These are phyloP conservation scores for Hansenula lynferdii DNA, from an alignment of 1,139 yeast species.

Conservation along the genomic window DNA sequence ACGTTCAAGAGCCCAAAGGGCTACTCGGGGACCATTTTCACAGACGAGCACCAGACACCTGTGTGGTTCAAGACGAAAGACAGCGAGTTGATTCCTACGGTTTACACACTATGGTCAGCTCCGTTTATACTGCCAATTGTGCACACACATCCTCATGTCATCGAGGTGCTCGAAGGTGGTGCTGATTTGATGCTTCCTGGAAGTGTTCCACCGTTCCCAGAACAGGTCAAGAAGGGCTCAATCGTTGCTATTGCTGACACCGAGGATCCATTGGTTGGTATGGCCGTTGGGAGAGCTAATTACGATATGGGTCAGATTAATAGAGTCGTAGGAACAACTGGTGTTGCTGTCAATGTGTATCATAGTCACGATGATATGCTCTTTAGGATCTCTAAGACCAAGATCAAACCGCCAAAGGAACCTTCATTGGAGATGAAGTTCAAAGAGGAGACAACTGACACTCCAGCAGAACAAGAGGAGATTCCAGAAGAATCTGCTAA, in stretches of 20 bases:
- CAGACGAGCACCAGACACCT: slow-evolving; percentile 62
- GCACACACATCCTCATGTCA: slow-evolving; percentile 68
- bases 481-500: slow-evolving; percentile 4
- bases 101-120: slow-evolving; percentile 67
- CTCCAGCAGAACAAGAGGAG: slow-evolving; percentile 10
- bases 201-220: slow-evolving; percentile 71
- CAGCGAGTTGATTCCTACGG: slow-evolving; percentile 57
- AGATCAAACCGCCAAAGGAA: slow-evolving; percentile 37
- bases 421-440: slow-evolving; percentile 9
- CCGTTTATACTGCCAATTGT: slow-evolving; percentile 65
- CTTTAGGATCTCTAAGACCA: slow-evolving; percentile 38
- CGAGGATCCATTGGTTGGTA: slow-evolving; percentile 55
- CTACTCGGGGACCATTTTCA: slow-evolving; percentile 57
- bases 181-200: slow-evolving; percentile 95
- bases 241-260: slow-evolving; percentile 71
- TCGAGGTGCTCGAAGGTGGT: slow-evolving; percentile 61
- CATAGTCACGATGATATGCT: slow-evolving; percentile 55
- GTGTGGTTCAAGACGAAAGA: slow-evolving; percentile 64
- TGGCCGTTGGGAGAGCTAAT: slow-evolving; percentile 71
- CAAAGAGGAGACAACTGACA: no score
- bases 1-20: slow-evolving; percentile 54
- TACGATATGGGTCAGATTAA: slow-evolving; percentile 43
- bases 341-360: slow-evolving; percentile 60
- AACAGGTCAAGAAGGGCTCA: slow-evolving; percentile 36
- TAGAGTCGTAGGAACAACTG: slow-evolving; percentile 48